A percentile compares a stretch with the other conserved stretches of the same genome.
Conservation (phyloP, 768 basidiomycete genomes). For the Crucibulum laeve region DNA sequence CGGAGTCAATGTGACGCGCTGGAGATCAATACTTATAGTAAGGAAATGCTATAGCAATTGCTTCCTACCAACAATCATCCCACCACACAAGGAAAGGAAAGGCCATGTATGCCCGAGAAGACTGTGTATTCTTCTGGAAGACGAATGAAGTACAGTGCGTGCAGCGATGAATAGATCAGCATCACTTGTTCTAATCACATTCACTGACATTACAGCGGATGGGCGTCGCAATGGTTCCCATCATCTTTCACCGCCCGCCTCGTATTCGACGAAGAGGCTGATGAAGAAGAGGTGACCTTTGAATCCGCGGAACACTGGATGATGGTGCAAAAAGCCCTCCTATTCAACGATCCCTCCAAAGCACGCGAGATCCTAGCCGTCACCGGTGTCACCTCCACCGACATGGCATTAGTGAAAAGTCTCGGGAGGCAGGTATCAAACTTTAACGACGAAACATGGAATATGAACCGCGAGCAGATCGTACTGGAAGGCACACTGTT, state of each 20-base stretch:
- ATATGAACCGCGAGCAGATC: slow-evolving; percentile 37
- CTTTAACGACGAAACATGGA: slow-evolving; percentile 50
- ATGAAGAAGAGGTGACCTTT: slow-evolving; percentile 32
- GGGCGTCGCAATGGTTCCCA: slow-evolving; percentile 46
- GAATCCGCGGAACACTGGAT: slow-evolving; percentile 60
- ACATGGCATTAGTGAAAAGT: slow-evolving; percentile 42
- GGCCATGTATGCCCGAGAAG: slow-evolving; percentile 18
- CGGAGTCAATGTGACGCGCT: too few species aligned
- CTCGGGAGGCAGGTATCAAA: slow-evolving; percentile 46
- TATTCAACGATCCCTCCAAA: slow-evolving; percentile 43
- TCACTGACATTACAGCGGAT: slow-evolving; percentile 26
- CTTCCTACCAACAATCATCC: neutral
- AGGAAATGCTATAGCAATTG: neutral
- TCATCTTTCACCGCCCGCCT: slow-evolving; percentile 39
- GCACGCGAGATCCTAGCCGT: slow-evolving; percentile 38
- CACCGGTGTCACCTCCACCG: slow-evolving; percentile 20
- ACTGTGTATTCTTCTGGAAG: slow-evolving; percentile 45
- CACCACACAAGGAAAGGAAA: neutral
- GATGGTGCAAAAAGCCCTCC: slow-evolving; percentile 60
- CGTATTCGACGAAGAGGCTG: slow-evolving; percentile 20
- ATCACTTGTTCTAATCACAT: neutral
- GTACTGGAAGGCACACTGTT: slow-evolving; percentile 49
- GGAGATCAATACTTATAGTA: neutral
- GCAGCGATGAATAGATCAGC: neutral
- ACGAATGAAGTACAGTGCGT: slow-evolving; percentile 36